Evolutionary conservation across 1,139 yeast genomes (phyloP), one percentile per base, ranked within the genome.

Genomic region (Hemisphaericaspora xylanilytica): DNA sequence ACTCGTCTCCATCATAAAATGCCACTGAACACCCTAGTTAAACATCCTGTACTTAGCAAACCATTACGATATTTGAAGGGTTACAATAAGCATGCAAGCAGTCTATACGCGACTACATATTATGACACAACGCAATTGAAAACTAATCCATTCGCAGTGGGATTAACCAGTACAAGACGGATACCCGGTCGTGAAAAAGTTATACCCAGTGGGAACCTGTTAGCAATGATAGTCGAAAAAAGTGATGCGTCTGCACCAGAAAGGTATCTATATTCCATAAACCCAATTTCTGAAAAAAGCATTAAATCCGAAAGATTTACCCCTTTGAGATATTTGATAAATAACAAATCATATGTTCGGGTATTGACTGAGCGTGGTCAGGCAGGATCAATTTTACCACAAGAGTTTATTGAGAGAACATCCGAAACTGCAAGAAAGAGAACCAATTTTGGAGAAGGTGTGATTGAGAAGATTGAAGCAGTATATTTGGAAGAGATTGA

Each of bases 11-110:
- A 20, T 20, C 8, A 20, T 8, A 20, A 20, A 20, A 24, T 24
- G 26, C 26, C 11, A 12, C 8, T 24, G 11, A 24, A 24, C 26
- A 24, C 5, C 8, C 28, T 35, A 29, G 15, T 33, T 22, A 47
- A 50, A 17, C 65, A 61, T 39, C 65, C 66, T 3, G 27, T 59
- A 20, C 37, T 62, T 14, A 41, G 40, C n/a, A 56, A 55, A 33
- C 67, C 67, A 2, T 43, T 44, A n/a, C 45, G 48, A 29, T 58
- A 62, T 57, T 42, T 59, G 15, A 43, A 43, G 15, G 42, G 44
- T 12, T 48, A 43, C 4, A 56, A 52, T 38, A 46, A 42, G 17
- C 64, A 61, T 32, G 38, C 50, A 1, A 25, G 46, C 2, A 40
- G 46, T 5, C 40, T 56, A 17, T 55, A 53, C 32, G 39, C 35